These are phyloP conservation scores for Gilbertella persicaria DNA, from an alignment of 371 early-diverging fungal species.

Conservation along the genomic window DNA sequence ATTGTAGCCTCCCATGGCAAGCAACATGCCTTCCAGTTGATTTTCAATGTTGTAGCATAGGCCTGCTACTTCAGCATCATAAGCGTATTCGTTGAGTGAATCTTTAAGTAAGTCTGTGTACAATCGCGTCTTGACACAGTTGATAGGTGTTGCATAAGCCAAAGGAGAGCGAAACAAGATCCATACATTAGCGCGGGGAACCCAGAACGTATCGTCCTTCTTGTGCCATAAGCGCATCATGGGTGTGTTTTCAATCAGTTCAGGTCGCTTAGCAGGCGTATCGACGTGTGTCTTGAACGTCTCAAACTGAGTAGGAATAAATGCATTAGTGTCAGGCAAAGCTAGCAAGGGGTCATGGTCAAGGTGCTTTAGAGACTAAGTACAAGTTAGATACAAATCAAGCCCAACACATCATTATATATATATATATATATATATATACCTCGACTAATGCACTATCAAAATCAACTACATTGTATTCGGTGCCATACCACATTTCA, in stretches of 20 bases:
- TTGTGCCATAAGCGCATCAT: slow-evolving; percentile 87
- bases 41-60: slow-evolving; percentile 73
- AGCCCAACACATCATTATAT: background rate
- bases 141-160: slow-evolving; percentile 64
- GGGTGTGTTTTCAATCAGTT: slow-evolving; percentile 65
- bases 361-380: slow-evolving; percentile 45
- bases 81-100: slow-evolving; percentile 79
- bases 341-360: slow-evolving; percentile 58
- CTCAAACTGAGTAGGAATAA: slow-evolving; percentile 79
- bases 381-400: slow-evolving; percentile 1
- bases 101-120: slow-evolving; percentile 81
- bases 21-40: slow-evolving; percentile 65
- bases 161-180: slow-evolving; percentile 63
- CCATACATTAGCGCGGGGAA: slow-evolving; percentile 72
- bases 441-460: slow-evolving; percentile 58
- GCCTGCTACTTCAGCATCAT: slow-evolving; percentile 90
- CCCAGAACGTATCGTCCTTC: slow-evolving; percentile 90
- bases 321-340: slow-evolving; percentile 79
- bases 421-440: background rate
- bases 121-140: slow-evolving; percentile 58
- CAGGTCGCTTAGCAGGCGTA: slow-evolving; percentile 42
- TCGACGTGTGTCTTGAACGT: slow-evolving; percentile 49
- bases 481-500: slow-evolving; percentile 84
- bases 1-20: slow-evolving; percentile 81
- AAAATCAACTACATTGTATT: slow-evolving; percentile 75